Percentiles rank a stretch among this genome's conserved stretches.
phyloP scores from a whole-genome alignment of 1,284 basidiomycete species.

The Flammula alnicola region DNA sequence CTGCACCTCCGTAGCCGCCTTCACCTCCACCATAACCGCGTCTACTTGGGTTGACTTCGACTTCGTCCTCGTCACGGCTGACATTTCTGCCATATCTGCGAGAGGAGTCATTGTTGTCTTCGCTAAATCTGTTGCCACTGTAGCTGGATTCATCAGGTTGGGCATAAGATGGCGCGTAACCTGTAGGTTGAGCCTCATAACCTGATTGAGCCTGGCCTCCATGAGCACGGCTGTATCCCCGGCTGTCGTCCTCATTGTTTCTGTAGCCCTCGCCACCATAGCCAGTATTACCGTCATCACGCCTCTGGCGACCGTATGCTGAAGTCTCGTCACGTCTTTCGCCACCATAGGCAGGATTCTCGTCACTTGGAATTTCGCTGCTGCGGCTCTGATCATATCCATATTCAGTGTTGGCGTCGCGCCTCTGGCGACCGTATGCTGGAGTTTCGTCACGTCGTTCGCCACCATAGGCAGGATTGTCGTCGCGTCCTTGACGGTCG shows the following conservation, averaged over 20 bases:
- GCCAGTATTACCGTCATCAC: not conserved
- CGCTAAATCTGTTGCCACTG: conserved; percentile 14
- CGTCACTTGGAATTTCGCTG: too few species aligned
- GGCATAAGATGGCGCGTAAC: conserved; percentile 22
- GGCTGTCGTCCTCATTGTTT: conserved; percentile 4
- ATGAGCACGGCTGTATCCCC: conserved; percentile 1
- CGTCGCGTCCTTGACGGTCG: conserved; percentile 9
- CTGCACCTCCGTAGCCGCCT: conserved; percentile 8
- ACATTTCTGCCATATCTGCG: conserved; percentile 13
- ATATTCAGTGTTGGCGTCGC: too few species aligned
- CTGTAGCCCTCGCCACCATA: not conserved
- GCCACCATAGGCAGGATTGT: conserved; percentile 12
- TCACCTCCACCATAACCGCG: conserved; percentile 12
- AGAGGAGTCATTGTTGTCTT: not conserved
- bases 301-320: not conserved
- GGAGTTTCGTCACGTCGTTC: not conserved
- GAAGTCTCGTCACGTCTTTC: not conserved
- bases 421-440: not conserved
- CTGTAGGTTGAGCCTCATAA: conserved; percentile 11
- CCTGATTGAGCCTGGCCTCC: conserved; percentile 4
- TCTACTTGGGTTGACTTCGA: conserved; percentile 13
- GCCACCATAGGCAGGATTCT: not conserved
- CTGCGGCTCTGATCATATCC: too few species aligned
- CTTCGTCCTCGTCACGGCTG: conserved; percentile 13
- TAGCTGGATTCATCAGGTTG: conserved; percentile 21